Percentiles rank a stretch among this genome's conserved stretches.
Conservation (phyloP, 148 eudicot genomes). For the Arbutus unedo region DNA sequence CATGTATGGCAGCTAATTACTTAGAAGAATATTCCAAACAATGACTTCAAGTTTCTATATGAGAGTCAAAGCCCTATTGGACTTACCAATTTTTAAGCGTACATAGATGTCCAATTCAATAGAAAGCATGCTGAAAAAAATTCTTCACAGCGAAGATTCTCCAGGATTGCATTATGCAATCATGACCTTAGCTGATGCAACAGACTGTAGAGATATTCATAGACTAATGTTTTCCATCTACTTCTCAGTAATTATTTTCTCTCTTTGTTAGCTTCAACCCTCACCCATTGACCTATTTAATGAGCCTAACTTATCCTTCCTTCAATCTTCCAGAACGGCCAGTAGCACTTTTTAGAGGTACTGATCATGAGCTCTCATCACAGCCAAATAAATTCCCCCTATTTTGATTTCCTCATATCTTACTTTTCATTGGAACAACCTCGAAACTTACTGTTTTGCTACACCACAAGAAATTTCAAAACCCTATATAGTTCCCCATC, state of each 20-base stretch:
- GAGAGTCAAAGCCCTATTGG: too few species aligned
- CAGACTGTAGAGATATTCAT: too few species aligned
- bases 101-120: too few species aligned
- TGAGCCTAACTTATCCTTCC: neutral
- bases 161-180: too few species aligned
- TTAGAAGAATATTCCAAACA: too few species aligned
- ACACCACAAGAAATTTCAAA: neutral
- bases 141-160: too few species aligned
- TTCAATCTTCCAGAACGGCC: neutral
- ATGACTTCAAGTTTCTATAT: too few species aligned
- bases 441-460: neutral
- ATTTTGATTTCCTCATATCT: neutral
- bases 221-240: neutral
- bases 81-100: too few species aligned
- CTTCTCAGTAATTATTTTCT: neutral
- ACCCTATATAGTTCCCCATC: neutral
- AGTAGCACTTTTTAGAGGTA: neutral
- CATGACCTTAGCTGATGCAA: too few species aligned
- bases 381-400: neutral
- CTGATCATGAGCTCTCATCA: neutral
- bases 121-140: too few species aligned
- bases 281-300: neutral
- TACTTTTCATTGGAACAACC: neutral
- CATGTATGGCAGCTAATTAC: too few species aligned
- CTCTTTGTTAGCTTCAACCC: neutral